These are phyloP conservation scores for Peronospora destructor DNA, from an alignment of 352 stramenopile genomes.

Conservation along the genomic window DNA sequence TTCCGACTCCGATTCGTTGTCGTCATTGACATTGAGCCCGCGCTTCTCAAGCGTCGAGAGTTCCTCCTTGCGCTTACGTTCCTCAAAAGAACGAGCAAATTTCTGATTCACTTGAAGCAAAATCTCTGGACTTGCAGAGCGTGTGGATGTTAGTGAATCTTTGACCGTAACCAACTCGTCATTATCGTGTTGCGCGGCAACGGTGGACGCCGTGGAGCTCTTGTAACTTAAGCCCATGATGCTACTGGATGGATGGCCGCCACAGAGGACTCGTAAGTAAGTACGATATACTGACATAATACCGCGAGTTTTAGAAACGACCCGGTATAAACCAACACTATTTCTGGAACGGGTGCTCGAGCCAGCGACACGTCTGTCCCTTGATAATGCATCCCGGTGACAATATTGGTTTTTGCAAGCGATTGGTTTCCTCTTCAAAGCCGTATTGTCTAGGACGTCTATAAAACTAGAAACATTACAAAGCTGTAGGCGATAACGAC, in stretches of 20 bases:
- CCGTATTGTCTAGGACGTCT: no score
- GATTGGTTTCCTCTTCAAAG: no score
- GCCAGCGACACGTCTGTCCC: no score
- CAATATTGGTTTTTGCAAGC: no score
- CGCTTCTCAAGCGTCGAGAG: conserved; percentile 48
- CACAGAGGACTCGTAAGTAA: conserved; percentile 1
- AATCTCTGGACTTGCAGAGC: conserved; percentile 16
- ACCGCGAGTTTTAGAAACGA: no score
- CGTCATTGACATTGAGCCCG: conserved; percentile 26
- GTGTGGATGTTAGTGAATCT: conserved; percentile 3
- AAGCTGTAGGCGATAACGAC: no score
- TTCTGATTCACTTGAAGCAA: conserved; percentile 71
- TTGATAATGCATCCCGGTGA: no score
- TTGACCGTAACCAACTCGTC: conserved; percentile 40
- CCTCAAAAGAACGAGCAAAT: conserved; percentile 64
- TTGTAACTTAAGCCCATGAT: conserved; percentile 17
- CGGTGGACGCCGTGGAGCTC: conserved; percentile 10
- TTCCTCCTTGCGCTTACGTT: conserved; percentile 80
- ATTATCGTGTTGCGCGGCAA: conserved; percentile 1
- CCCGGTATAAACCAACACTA: no score
- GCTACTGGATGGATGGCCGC: conserved; percentile 8
- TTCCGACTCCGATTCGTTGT: conserved; percentile 69
- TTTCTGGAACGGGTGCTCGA: no score
- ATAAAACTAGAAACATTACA: no score
- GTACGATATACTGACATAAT: conserved; percentile 5